Evolutionary conservation across 768 basidiomycete species (phyloP), one percentile per base, ranked within the genome.

Genomic region (Tremella fuciformis): DNA sequence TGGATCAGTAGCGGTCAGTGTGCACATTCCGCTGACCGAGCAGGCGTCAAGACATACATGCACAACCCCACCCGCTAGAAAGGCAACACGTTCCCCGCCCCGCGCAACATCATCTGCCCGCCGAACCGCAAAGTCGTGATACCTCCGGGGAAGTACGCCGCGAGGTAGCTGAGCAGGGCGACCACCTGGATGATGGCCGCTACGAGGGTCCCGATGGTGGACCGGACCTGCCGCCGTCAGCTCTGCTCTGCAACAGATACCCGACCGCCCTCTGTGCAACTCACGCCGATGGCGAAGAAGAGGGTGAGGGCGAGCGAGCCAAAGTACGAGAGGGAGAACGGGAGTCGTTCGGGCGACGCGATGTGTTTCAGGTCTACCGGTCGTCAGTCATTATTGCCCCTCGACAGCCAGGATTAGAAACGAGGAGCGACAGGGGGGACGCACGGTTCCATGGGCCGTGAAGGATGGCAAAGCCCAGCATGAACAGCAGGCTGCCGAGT

Each of bases 101-200:
- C 88, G 38, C 91, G 85, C 19, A 96, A 78, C 0, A 89, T 57
- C 76, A 77, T 77, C 54, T 77, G 76, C 6, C 75, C 75, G 15
- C 76, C 74, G 55, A 75, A 77, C 16, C 75, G 60, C 47, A 78
- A 61, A 1, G 76, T 77, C 3, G 77, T 77, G 40, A 75, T 59
- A 4, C 77, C 94, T 9, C 89, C 92, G 18, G 96, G 96, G 78
- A 99, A 98, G 79, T 97, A 98, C 0, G 92, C 92, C 16, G 91
- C 81, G 7, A 98, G 82, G 73, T 99, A 99, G 13, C 88, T 82
- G 13, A 96, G 80, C 16, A 99, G 84, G 1, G 93, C 86, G 44
- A 88, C 79, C 40, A 96, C 84, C 84, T 90, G 70, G 2, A 96
- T 81, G 37, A 86, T 83, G 13, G 88, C 91, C 29, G 85, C 85